A percentile compares a stretch with the other conserved stretches of the same genome.
These are phyloP conservation scores for Leishmania mexicana DNA, from an alignment of 208 protist species.

Conservation along the genomic window DNA sequence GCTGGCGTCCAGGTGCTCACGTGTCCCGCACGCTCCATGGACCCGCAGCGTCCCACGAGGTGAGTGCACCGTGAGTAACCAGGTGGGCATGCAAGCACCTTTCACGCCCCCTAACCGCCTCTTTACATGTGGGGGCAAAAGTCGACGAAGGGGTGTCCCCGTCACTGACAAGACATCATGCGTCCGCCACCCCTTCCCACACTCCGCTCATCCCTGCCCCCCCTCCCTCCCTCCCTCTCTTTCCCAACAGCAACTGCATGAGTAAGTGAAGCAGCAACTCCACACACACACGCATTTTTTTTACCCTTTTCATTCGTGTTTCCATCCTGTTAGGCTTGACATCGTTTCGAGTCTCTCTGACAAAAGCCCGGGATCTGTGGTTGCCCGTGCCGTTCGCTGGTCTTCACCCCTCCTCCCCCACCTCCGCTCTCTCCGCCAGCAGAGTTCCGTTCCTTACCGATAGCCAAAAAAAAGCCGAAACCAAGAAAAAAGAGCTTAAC, in stretches of 20 bases:
- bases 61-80: background rate
- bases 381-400: background rate
- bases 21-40: background rate
- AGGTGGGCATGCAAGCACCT: background rate
- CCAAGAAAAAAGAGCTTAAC: background rate
- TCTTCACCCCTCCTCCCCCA: background rate
- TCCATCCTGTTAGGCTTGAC: background rate
- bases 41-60: background rate
- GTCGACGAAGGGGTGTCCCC: background rate
- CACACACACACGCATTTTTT: background rate
- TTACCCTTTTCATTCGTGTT: background rate
- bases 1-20: background rate
- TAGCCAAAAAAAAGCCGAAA: background rate
- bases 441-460: background rate
- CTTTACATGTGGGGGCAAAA: background rate
- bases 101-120: background rate
- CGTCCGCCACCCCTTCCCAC: background rate
- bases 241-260: conserved; percentile 5
- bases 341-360: background rate
- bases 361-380: background rate
- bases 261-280: conserved; percentile 2
- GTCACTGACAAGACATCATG: background rate
- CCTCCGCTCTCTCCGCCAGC: background rate
- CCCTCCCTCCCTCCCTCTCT: conserved; percentile 3
- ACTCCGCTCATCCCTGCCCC: background rate